Percentiles rank a stretch among this genome's conserved stretches.
Conservation (phyloP, 176 grass and related monocot genomes). For the Oryza coarctata region DNA sequence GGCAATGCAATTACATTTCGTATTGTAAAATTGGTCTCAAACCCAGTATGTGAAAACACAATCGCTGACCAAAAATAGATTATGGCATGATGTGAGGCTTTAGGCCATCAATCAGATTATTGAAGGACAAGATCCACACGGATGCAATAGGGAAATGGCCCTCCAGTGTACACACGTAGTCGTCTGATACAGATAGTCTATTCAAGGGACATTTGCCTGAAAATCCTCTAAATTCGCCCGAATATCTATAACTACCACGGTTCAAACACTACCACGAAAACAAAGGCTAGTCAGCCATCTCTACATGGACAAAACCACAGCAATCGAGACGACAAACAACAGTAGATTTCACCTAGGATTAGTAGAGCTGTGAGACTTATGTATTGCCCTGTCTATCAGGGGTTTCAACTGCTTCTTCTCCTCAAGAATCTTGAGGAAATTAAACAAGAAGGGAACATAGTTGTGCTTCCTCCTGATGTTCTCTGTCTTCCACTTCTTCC, state of each 20-base stretch:
- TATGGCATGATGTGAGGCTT: neutral
- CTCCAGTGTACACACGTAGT: neutral
- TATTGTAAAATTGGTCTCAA: neutral
- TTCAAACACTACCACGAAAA: conserved; percentile 27
- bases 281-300: conserved; percentile 31
- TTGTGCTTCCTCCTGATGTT: conserved; percentile 98
- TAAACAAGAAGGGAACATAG: conserved; percentile 89
- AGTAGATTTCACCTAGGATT: conserved; percentile 30
- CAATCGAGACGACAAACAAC: neutral
- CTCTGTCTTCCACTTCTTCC: conserved; percentile 94
- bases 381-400: conserved; percentile 85
- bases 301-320: conserved; percentile 27
- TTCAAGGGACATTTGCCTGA: neutral
- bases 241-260: conserved; percentile 17
- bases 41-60: neutral
- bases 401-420: conserved; percentile 88
- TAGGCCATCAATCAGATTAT: neutral
- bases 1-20: neutral
- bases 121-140: neutral
- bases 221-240: neutral
- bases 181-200: neutral
- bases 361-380: conserved; percentile 50
- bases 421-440: conserved; percentile 92
- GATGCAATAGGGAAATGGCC: neutral
- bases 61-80: neutral